Evolutionary conservation across 805 yeast species (phyloP).

Genomic region (Teunomyces tritomae): DNA sequence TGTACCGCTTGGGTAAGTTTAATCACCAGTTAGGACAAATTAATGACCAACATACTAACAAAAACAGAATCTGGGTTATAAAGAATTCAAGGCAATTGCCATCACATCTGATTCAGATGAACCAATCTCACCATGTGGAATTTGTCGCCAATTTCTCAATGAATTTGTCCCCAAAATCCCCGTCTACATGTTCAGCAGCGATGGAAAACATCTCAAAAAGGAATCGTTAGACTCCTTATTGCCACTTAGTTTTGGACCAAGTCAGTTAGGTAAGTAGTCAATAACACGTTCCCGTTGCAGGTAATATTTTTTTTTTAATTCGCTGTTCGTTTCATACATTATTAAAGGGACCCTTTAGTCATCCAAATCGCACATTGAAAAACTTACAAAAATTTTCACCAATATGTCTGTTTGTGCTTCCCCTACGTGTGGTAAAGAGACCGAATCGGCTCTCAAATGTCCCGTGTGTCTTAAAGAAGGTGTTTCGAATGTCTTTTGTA

Average conservation of each 20-base stretch:
- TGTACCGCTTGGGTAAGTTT: constrained; percentile 32
- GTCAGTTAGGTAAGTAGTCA: constrained; percentile 13
- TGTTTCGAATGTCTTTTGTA: constrained; percentile 65
- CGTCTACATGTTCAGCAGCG: constrained; percentile 63
- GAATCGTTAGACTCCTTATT: constrained; percentile 60
- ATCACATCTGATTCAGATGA: constrained; percentile 58
- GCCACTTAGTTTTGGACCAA: constrained; percentile 89
- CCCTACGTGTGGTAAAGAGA: constrained; percentile 80
- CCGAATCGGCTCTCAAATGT: constrained; percentile 76
- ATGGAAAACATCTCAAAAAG: constrained; percentile 43
- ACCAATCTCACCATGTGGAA: constrained; percentile 86
- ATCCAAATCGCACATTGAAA: constrained; percentile 1
- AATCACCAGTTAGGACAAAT: neutral
- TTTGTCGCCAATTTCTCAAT: constrained; percentile 85
- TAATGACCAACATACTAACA: constrained; percentile 3
- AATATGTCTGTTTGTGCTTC: constrained; percentile 56
- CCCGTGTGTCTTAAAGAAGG: constrained; percentile 85
- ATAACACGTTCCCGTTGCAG: neutral
- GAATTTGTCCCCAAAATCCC: constrained; percentile 68
- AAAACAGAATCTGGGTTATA: constrained; percentile 37
- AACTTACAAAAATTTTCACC: neutral
- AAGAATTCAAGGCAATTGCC: constrained; percentile 56
- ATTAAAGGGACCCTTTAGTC: neutral
- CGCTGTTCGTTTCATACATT: neutral
- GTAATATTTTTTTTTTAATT: neutral